phyloP scores from a whole-genome alignment of 2,329 filamentous ascomycete species.

The Diaporthe sp. region DNA sequence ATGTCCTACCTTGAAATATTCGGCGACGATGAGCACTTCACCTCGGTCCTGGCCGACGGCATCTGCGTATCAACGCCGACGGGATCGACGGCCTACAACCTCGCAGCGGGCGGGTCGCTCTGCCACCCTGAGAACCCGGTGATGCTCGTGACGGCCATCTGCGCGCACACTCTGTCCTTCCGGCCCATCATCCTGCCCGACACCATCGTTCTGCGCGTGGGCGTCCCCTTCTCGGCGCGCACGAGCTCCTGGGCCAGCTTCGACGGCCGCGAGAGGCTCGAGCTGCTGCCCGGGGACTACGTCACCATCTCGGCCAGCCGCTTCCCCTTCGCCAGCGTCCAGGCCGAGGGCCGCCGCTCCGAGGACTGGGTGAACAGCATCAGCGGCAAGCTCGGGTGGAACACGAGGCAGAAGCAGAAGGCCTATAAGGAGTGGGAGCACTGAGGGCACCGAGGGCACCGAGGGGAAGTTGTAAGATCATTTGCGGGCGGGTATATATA shows the following conservation, averaged over 20 bases:
- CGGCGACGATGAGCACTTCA: conserved; percentile 95
- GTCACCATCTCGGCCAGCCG: conserved; percentile 85
- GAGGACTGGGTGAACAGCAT: conserved; percentile 90
- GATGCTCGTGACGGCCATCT: conserved; percentile 94
- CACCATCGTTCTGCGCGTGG: conserved; percentile 91
- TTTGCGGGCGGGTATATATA: neutral
- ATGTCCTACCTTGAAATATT: conserved; percentile 95
- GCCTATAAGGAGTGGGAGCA: conserved; percentile 61
- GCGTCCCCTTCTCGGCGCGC: conserved; percentile 93
- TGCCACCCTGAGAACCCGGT: conserved; percentile 98
- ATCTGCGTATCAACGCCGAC: conserved; percentile 95
- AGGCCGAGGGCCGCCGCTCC: conserved; percentile 75
- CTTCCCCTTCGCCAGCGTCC: conserved; percentile 83
- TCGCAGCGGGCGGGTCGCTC: conserved; percentile 93
- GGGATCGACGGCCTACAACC: conserved; percentile 94
- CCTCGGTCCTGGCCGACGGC: conserved; percentile 91
- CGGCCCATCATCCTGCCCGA: conserved; percentile 96
- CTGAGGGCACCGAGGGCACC: neutral
- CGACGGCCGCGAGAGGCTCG: conserved; percentile 90
- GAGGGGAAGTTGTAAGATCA: neutral
- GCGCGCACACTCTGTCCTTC: conserved; percentile 94
- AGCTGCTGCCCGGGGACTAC: conserved; percentile 83
- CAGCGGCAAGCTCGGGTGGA: conserved; percentile 83
- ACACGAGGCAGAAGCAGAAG: conserved; percentile 83
- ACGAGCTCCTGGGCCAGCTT: conserved; percentile 98